These are phyloP conservation scores for Diplosphaera chodatii DNA, from an alignment of 139 green algal genomes.

Conservation along the genomic window DNA sequence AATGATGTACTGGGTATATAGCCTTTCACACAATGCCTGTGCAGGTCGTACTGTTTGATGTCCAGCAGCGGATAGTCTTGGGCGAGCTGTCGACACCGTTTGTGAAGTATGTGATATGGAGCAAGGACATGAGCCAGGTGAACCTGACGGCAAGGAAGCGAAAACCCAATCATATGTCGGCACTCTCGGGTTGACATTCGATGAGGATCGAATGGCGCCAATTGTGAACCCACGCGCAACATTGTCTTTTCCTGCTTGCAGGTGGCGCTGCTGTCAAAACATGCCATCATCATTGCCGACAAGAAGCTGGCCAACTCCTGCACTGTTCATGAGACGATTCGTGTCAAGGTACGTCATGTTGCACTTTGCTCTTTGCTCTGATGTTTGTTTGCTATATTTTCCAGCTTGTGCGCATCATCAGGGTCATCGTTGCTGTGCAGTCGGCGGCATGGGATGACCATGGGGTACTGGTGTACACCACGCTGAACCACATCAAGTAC, in stretches of 20 bases:
- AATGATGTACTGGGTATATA: too few relatives aligned
- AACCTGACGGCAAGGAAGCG: too few relatives aligned
- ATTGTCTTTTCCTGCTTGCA: too few relatives aligned
- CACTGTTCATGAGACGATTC: slow-evolving; percentile 97
- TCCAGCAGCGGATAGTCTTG: slow-evolving; percentile 86
- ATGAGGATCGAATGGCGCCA: too few relatives aligned
- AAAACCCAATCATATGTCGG: too few relatives aligned
- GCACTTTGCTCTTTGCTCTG: too few relatives aligned
- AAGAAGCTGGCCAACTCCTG: slow-evolving; percentile 80
- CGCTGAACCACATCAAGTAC: slow-evolving; percentile 99
- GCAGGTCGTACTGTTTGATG: slow-evolving; percentile 91
- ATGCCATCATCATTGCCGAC: slow-evolving; percentile 93
- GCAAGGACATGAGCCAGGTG: slow-evolving; percentile 74
- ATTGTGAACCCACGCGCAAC: too few relatives aligned
- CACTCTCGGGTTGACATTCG: too few relatives aligned
- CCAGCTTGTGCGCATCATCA: not conserved
- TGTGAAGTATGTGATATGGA: slow-evolving; percentile 99
- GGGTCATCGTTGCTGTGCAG: not conserved
- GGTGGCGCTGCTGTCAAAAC: slow-evolving; percentile 95
- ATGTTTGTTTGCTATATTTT: too few relatives aligned
- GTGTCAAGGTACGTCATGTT: slow-evolving; percentile 60
- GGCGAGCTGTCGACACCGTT: slow-evolving; percentile 85
- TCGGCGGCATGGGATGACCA: slow-evolving; percentile 92
- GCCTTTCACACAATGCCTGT: too few relatives aligned
- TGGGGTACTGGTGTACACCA: slow-evolving; percentile 98